A percentile compares a stretch with the other conserved stretches of the same genome.
Conservation (phyloP, 2,329 filamentous ascomycete species). For the Cladophialophora chaetospira region DNA sequence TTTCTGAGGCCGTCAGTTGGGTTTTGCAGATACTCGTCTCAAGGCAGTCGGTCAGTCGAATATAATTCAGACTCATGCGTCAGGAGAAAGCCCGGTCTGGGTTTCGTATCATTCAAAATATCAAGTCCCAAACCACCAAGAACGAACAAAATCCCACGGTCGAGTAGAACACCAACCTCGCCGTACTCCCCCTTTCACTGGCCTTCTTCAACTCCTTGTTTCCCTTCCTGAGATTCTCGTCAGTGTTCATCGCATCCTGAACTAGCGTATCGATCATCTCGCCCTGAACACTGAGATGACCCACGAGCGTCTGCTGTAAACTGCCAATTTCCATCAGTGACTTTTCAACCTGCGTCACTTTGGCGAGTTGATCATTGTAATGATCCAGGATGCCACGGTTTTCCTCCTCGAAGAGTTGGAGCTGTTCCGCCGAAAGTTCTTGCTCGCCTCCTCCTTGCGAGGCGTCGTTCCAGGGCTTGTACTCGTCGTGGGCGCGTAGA, state of each 20-base stretch:
- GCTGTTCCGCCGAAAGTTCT: slow-evolving; percentile 76
- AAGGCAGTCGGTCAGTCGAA: background rate
- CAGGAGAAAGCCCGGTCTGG: too few species aligned
- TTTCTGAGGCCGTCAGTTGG: too few species aligned
- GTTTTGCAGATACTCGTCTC: too few species aligned
- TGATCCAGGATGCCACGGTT: slow-evolving; percentile 91
- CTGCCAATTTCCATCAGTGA: slow-evolving; percentile 91
- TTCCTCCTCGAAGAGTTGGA: slow-evolving; percentile 90
- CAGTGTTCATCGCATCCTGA: slow-evolving; percentile 76
- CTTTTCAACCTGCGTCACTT: slow-evolving; percentile 90
- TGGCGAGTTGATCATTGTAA: slow-evolving; percentile 90
- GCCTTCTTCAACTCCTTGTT: slow-evolving; percentile 92
- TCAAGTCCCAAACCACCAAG: slow-evolving; percentile 75
- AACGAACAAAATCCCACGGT: slow-evolving; percentile 73
- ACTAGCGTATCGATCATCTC: slow-evolving; percentile 89
- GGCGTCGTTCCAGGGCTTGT: slow-evolving; percentile 31
- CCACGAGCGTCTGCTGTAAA: slow-evolving; percentile 83
- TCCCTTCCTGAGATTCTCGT: slow-evolving; percentile 82
- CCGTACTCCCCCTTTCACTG: slow-evolving; percentile 68
- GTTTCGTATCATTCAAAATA: too few species aligned
- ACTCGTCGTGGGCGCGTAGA: slow-evolving; percentile 30
- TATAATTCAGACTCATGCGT: background rate
- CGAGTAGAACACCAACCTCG: slow-evolving; percentile 78
- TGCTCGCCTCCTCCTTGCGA: slow-evolving; percentile 39
- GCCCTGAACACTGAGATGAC: slow-evolving; percentile 80